Base-by-base conservation (phyloP, 768 basidiomycete genomes). In the Rhizopogon sp. region DNA sequence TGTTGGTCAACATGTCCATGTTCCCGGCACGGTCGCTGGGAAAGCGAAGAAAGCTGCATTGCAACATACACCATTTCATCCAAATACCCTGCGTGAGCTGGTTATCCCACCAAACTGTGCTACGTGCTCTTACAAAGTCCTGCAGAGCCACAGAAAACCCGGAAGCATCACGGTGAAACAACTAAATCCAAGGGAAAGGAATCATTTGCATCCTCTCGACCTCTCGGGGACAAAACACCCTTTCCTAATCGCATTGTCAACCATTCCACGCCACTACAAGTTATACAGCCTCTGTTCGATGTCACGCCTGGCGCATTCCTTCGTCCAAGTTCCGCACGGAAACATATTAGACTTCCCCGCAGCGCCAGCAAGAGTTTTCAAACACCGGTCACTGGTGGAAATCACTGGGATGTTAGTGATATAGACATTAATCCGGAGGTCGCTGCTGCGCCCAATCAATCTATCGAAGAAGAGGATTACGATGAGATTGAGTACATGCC, bases 341-440 rank as follows among this genome's bases (percentile, higher is more conserved):
- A 81, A 64, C 84, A 84, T 50, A 69, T 79, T 51, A 77, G 88
- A 42, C 73, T 76, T 11, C 83, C 83, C 39, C 70, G 78, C 40
- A 81, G 75, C 55, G 73, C 74, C 25, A 72, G 68, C 43, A 77
- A 77, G 57, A 71, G 56, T 14, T 86, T 87, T 58, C 77, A 86
- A 62, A 92, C 90, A 0, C 90, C 90, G 2, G 59, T 77, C 39
- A 83, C 82, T 17, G 73, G 70, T 9, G 88, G 86, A 3, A 76
- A 83, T 58, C 81, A 86, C 54, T 93, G 89, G 90, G 88, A 93
- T 60, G 78, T 88, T 35, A 84, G 81, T 60, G 87, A 89, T 44
- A 71, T 70, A 13, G 76, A 76, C 37, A 65, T 77, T 9, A 39
- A 29, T 8, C 42, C 42, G 20, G 71, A 72, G 35, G 60, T 71